Base-by-base conservation (phyloP, 2,329 filamentous ascomycete genomes). In the Hypoxylon sp. region DNA sequence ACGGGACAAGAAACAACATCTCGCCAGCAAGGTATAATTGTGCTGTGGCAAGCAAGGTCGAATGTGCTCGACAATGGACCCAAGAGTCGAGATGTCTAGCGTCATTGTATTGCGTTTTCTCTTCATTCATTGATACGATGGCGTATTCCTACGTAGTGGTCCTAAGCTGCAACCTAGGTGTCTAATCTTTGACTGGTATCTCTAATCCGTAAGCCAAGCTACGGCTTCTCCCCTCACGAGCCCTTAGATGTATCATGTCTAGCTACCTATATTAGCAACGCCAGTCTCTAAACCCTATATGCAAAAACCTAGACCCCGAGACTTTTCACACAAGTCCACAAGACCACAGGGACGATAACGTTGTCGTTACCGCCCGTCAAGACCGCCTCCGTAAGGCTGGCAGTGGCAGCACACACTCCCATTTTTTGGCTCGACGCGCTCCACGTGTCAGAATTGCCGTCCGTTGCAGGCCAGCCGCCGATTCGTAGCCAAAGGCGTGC, bases 291-390 rank as follows among this genome's bases (percentile, higher is more conserved):
- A 44, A 48, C 24, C 62, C 55, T 19, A 57, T 20, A 4, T 30
- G 47, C 22, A 13, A 57, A 57, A 4, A 39, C 46, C 30, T 79
- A 89, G 67, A 89, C 74, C 57, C 85, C 85, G 63, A 94, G 78
- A 19, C 92, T 92, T 78, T 94, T 91, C 39, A 97, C 93, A 72
- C 97, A 89, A 62, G 94, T 86, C 95, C 95, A 99, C 64, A 99
- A 79, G 52, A 97, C 89, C 59, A 99, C 88, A 3, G 95, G 95
- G 67, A 98, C 94, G 67, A 98, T 90, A 17, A 99, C 95, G 82
- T 99, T 99, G 82, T 99, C 95, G 78, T 99, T 99, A 28, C 94
- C 95, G 1, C 95, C 95, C 13, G 95, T 98, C 67, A 99, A 80
- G 48, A 97, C 94, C 24, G 95, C 94, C 80, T 99, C 95, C 54